Evolutionary conservation across 2,329 filamentous ascomycete species (phyloP).

Genomic region (Herpotrichia juniperi): DNA sequence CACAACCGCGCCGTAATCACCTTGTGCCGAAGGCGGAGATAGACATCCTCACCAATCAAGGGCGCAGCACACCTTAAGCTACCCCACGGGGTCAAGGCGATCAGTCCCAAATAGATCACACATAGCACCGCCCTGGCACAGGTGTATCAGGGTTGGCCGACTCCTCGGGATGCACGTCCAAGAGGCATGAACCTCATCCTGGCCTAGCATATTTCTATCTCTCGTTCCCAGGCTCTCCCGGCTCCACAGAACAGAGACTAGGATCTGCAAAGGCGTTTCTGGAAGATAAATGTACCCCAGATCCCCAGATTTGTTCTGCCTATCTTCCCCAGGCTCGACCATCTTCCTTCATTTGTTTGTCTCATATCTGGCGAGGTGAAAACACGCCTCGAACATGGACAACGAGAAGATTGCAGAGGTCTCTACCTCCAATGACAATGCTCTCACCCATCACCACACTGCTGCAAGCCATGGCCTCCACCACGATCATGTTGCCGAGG

Average conservation of each 20-base stretch:
- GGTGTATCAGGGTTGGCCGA: background rate
- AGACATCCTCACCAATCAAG: background rate
- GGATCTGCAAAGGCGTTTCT: background rate
- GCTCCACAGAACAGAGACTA: background rate
- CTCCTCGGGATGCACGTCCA: background rate
- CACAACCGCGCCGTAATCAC: background rate
- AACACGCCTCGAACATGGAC: slow-evolving; percentile 17
- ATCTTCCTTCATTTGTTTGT: background rate
- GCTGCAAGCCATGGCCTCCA: slow-evolving; percentile 26
- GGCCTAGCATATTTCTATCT: slow-evolving; percentile 2
- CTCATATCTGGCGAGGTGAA: background rate
- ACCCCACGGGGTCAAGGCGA: background rate
- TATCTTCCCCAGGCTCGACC: background rate
- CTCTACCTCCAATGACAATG: slow-evolving; percentile 10
- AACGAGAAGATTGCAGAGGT: slow-evolving; percentile 25
- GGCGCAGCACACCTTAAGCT: background rate
- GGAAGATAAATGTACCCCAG: slow-evolving; percentile 4
- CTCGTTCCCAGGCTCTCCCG: slow-evolving; percentile 2
- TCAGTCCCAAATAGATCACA: background rate
- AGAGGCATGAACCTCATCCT: slow-evolving; percentile 1
- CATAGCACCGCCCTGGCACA: background rate
- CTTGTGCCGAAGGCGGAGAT: background rate
- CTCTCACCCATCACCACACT: slow-evolving; percentile 17
- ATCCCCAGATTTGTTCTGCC: background rate
- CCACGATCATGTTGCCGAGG: slow-evolving; percentile 34